Base-by-base conservation (phyloP, 2,329 filamentous ascomycete genomes). In the Knoxdaviesia capensis region DNA sequence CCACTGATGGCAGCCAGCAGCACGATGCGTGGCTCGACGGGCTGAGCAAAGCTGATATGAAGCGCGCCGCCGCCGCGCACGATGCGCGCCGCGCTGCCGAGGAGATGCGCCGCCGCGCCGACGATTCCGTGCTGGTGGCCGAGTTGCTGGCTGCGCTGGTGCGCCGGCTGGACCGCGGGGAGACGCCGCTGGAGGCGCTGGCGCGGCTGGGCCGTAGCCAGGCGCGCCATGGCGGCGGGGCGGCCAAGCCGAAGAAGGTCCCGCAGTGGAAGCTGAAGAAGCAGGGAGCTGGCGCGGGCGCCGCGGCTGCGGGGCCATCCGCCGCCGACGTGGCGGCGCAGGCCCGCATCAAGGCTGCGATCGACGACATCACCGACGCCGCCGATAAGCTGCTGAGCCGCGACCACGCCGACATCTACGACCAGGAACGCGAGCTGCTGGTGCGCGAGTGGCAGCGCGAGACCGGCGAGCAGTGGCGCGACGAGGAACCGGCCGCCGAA, bases 1-100 rank as follows among this genome's bases (percentile, higher is more conserved):
- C 87, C 0, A 72, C 64, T 6, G 90, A 98, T 52, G 84, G 85
- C 1, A 86, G 96, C 50, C 84, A 87, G 0, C 74, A 82, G 29
- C 86, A 98, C 57, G 90, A 98, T 60, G 72, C 71, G 32, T 98
- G 90, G 90, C 62, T 98, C 20, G 82, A 94, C 38, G 90, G 90
- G 0, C 64, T 94, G 20, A 90, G 80, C 49, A 94, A 93, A 57
- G 93, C 88, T 58, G 86, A 94, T 45, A 93, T 96, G 68, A 82
- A 77, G 54, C 77, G 74, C 47, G 90, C 90, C 0, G 84, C 78
- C 36, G 85, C 82, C 48, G 90, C 90, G 4, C 82, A 90, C 43
- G 81, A 93, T 52, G 85, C 79, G 60, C 71, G 87, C 31, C 84
- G 93, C 47, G 74, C 74, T 1, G 86, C 92, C 53, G 68, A 76